Conservation (phyloP, 108 stramenopile species). For the Skeletonema grethae region DNA sequence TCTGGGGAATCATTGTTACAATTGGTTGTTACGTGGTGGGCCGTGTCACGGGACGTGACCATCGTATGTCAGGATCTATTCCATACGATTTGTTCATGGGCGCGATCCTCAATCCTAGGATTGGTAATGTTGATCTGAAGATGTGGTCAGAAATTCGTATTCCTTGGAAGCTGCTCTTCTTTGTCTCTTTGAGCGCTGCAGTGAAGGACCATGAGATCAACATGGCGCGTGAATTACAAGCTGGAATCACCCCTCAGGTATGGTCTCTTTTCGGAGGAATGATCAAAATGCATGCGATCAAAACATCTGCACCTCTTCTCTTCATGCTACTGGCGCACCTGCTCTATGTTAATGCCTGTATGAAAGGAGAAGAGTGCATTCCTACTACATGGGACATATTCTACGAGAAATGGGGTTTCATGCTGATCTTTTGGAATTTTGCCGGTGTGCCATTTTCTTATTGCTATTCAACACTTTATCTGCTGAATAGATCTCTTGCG, state of each 20-base stretch:
- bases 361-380: slow-evolving; percentile 72
- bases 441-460: slow-evolving; percentile 68
- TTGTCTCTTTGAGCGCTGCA: slow-evolving; percentile 49
- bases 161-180: slow-evolving; percentile 59
- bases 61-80: slow-evolving; percentile 45
- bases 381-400: slow-evolving; percentile 74
- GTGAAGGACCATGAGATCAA: slow-evolving; percentile 49
- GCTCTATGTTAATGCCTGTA: slow-evolving; percentile 63
- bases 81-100: slow-evolving; percentile 68
- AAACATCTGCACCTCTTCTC: slow-evolving; percentile 40
- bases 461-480: slow-evolving; percentile 51
- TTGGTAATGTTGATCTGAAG: slow-evolving; percentile 57
- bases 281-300: slow-evolving; percentile 39
- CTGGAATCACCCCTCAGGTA: slow-evolving; percentile 24
- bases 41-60: slow-evolving; percentile 19
- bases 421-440: slow-evolving; percentile 73
- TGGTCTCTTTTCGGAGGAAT: slow-evolving; percentile 41
- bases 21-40: slow-evolving; percentile 42
- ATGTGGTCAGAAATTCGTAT: slow-evolving; percentile 63
- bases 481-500: slow-evolving; percentile 31
- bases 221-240: slow-evolving; percentile 24
- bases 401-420: slow-evolving; percentile 68
- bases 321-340: slow-evolving; percentile 63
- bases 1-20: slow-evolving; percentile 43
- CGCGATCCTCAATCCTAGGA: slow-evolving; percentile 54